Base-by-base conservation (phyloP, 2,329 filamentous ascomycete species). In the Penicillium sp. region DNA sequence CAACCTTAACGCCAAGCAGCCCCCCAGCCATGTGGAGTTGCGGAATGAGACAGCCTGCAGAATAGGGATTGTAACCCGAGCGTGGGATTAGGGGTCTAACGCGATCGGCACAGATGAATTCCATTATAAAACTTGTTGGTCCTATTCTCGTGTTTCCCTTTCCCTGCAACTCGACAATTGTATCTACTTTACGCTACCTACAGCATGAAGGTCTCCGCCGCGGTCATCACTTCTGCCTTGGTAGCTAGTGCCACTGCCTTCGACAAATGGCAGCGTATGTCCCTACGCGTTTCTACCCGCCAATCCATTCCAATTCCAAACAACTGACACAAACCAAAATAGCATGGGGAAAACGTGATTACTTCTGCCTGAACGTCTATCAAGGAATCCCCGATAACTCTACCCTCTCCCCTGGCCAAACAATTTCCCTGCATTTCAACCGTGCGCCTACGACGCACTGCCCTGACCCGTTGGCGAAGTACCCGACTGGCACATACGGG, bases 291-390 rank as follows among this genome's bases (percentile, higher is more conserved):
- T 13, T 39, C 25, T n/a, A 3, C 42, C 26, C 21, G 29, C 13
- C 44, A 2, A n/a, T 26, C 14, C 13, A 23, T 23, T 21, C n/a
- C 7, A 25, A 31, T 19, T n/a, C 2, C 5, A 27, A 19, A 33
- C 46, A 62, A 19, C 59, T 23, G 11, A 29, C 27, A 26, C 14
- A 13, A 21, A 21, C 9, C 3, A 21, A 42, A 10, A 51, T 35
- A 73, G 70, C 70, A 1, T 73, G 70, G 70, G 70, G 70, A 31
- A 73, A 72, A 37, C 68, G 70, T 23, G 70, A 73, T 50, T 73
- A 72, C 54, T 23, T 64, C 55, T 72, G 70, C 44, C 35, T 73
- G 26, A 73, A 73, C 45, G 67, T 71, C 53, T 69, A 62, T 62
- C 70, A 72, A 44, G 70, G 70, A 39, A 67, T 69, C 27, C 69